Percentiles rank a stretch among this genome's conserved stretches.
phyloP scores from a whole-genome alignment of 306 rosid genomes.

The Acacia crassicarpa region DNA sequence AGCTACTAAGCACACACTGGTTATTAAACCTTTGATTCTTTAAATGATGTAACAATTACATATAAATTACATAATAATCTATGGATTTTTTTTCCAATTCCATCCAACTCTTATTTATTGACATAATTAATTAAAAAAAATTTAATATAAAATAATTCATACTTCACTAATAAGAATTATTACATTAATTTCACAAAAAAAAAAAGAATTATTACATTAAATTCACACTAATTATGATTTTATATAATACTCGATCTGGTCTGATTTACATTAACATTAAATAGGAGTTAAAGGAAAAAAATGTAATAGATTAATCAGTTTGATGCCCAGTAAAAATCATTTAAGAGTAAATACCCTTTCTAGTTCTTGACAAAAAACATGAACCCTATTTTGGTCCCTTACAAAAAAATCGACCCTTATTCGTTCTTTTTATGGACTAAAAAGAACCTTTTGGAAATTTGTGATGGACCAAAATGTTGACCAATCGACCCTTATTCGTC shows the following conservation, averaged over 20 bases:
- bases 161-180: neutral
- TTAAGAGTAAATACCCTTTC: too few species aligned
- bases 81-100: neutral
- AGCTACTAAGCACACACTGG: neutral
- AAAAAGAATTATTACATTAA: neutral
- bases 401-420: too few species aligned
- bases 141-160: neutral
- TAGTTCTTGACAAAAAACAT: too few species aligned
- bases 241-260: neutral
- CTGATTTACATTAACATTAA: too few species aligned
- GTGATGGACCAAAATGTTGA: too few species aligned
- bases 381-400: too few species aligned
- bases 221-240: neutral
- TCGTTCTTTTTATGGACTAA: too few species aligned
- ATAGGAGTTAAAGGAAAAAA: too few species aligned
- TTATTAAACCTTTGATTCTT: slow-evolving; percentile 34
- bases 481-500: too few species aligned
- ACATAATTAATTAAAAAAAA: neutral
- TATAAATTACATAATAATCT: neutral
- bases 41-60: slow-evolving; percentile 15
- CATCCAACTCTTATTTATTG: neutral
- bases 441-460: too few species aligned
- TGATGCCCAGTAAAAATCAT: too few species aligned
- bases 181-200: neutral
- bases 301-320: too few species aligned